A percentile compares a stretch with the other conserved stretches of the same genome.
phyloP scores from a whole-genome alignment of 2,329 filamentous ascomycete genomes.

The Coniochaeta hoffmannii region DNA sequence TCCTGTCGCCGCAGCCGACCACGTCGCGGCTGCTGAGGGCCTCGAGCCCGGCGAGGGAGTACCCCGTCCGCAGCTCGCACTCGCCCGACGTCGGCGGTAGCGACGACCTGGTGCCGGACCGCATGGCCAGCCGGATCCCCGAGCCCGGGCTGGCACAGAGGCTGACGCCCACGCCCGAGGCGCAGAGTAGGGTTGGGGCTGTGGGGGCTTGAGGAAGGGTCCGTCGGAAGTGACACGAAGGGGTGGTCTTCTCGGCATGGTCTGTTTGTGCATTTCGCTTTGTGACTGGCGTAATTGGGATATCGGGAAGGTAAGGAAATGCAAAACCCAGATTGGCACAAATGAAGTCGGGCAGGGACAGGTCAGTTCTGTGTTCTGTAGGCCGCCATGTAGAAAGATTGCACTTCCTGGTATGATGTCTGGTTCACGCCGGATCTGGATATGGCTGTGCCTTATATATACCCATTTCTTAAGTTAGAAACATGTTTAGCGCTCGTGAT shows the following conservation, averaged over 20 bases:
- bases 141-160: slow-evolving; percentile 35
- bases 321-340: not conserved
- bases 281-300: not conserved
- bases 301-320: not conserved
- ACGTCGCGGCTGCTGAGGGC: slow-evolving; percentile 47
- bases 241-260: too few species aligned
- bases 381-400: not conserved
- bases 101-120: slow-evolving; percentile 55
- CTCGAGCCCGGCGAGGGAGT: slow-evolving; percentile 46
- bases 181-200: slow-evolving; percentile 24
- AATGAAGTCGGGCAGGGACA: not conserved
- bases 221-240: too few species aligned
- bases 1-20: slow-evolving; percentile 46
- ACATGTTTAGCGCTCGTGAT: not conserved
- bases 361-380: not conserved
- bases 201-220: slow-evolving; percentile 13
- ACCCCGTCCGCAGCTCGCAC: slow-evolving; percentile 41
- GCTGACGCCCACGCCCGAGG: slow-evolving; percentile 41
- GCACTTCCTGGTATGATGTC: not conserved
- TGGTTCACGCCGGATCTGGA: not conserved
- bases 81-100: slow-evolving; percentile 52
- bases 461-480: not conserved
- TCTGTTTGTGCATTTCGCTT: too few species aligned
- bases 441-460: not conserved
- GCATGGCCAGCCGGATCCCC: slow-evolving; percentile 51